phyloP scores from a whole-genome alignment of 2,329 filamentous ascomycete species.

The Tolypocladium pustulatum region DNA sequence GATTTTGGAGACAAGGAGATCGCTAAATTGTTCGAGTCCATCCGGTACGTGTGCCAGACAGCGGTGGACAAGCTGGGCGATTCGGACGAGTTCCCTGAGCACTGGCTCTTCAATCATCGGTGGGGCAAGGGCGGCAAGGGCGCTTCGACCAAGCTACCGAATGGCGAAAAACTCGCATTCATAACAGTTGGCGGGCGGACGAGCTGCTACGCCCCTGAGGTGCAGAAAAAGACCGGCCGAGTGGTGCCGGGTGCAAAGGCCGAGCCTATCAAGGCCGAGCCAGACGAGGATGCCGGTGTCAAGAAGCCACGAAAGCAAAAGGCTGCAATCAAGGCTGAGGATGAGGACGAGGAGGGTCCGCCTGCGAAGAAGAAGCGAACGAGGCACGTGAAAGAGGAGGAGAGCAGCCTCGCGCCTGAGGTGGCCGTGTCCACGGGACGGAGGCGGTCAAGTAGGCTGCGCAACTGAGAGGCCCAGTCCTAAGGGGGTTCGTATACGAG shows the following conservation, averaged over 20 bases:
- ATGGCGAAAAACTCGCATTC: constrained; percentile 74
- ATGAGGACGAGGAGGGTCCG: constrained; percentile 13
- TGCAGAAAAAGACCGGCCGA: constrained; percentile 68
- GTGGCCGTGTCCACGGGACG: constrained; percentile 4
- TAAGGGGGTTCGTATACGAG: background rate
- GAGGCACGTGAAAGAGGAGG: constrained; percentile 9
- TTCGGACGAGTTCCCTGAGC: constrained; percentile 69
- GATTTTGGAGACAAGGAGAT: constrained; percentile 66
- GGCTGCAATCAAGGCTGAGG: constrained; percentile 8
- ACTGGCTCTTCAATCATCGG: constrained; percentile 81
- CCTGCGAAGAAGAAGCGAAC: constrained; percentile 16
- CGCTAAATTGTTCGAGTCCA: constrained; percentile 56
- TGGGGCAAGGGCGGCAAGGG: constrained; percentile 86
- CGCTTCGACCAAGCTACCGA: constrained; percentile 57
- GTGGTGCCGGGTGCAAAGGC: constrained; percentile 32
- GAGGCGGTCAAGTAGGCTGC: constrained; percentile 18
- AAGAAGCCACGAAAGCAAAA: constrained; percentile 16
- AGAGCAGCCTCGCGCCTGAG: constrained; percentile 9
- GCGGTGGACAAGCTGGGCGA: constrained; percentile 73
- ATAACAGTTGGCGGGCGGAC: constrained; percentile 86
- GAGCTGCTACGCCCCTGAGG: constrained; percentile 72
- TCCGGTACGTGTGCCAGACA: constrained; percentile 69
- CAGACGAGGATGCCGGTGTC: background rate
- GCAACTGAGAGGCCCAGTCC: constrained; percentile 5
- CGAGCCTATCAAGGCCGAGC: constrained; percentile 22